A percentile compares a stretch with the other conserved stretches of the same genome.
These are phyloP conservation scores for Histomonas meleagridis DNA, from an alignment of 208 protist species.

Conservation along the genomic window DNA sequence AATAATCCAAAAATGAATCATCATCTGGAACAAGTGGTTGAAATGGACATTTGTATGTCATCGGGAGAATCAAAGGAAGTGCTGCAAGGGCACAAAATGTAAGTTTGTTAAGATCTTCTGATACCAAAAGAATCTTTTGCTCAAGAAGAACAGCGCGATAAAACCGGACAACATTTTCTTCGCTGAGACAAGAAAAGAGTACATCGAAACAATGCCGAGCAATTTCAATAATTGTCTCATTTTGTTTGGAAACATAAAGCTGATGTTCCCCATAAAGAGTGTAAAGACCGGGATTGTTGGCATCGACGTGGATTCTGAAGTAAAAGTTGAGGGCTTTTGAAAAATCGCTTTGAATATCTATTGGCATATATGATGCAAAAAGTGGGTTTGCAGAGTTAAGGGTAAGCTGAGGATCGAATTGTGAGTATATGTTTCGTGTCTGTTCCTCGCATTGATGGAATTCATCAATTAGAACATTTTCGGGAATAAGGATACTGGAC, in stretches of 20 bases:
- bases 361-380: background rate
- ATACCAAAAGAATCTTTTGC: background rate
- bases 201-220: background rate
- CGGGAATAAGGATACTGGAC: background rate
- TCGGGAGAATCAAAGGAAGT: background rate
- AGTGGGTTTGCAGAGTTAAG: background rate
- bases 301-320: too few relatives aligned
- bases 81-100: background rate
- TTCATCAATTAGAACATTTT: background rate
- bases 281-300: too few relatives aligned
- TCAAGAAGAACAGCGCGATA: background rate
- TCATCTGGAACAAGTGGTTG: background rate
- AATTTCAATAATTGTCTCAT: background rate
- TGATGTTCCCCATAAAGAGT: background rate
- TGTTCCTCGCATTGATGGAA: background rate
- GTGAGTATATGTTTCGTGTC: background rate
- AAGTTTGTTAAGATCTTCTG: background rate
- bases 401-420: background rate
- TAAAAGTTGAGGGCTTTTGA: too few relatives aligned
- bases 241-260: background rate
- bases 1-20: background rate
- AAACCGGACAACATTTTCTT: background rate
- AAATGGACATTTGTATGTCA: background rate
- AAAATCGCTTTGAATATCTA: too few relatives aligned
- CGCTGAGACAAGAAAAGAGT: background rate